Conservation (phyloP, 2,329 filamentous ascomycete genomes). For the Colletotrichum lindemuthianum region DNA sequence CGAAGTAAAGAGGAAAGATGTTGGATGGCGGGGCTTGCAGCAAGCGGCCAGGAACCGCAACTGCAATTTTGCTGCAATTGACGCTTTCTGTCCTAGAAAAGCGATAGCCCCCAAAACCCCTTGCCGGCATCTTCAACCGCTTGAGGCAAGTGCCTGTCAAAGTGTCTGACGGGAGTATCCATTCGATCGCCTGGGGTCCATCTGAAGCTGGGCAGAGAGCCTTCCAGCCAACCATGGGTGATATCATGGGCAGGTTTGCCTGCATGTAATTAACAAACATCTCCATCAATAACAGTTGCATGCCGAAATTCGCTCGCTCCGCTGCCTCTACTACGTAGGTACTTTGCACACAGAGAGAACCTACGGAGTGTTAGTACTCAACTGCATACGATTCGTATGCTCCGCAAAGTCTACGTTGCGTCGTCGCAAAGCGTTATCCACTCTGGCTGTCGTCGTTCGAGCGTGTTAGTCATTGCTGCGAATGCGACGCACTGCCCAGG, state of each 20-base stretch:
- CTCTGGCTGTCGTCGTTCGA: not conserved
- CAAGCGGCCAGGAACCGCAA: slow-evolving; percentile 7
- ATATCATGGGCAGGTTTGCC: no score
- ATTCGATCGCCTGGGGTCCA: not conserved
- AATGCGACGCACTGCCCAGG: slow-evolving; percentile 3
- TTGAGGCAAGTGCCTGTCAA: slow-evolving; percentile 13
- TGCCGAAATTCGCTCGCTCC: no score
- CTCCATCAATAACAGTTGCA: no score
- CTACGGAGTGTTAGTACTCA: no score
- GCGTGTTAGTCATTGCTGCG: slow-evolving; percentile 13
- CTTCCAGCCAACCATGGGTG: no score
- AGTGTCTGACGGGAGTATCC: not conserved
- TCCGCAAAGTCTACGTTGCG: no score
- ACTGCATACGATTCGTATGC: no score
- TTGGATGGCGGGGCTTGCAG: slow-evolving; percentile 30
- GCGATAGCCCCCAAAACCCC: slow-evolving; percentile 5
- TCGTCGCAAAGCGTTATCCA: not conserved
- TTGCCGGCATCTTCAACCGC: slow-evolving; percentile 9
- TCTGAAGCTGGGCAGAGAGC: not conserved
- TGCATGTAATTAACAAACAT: no score
- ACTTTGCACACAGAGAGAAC: no score
- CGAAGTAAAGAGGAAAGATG: slow-evolving; percentile 33
- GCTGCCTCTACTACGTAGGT: no score
- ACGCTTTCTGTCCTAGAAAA: slow-evolving; percentile 6
- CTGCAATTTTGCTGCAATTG: not conserved